Evolutionary conservation across 257 asterid species (phyloP).

Genomic region (Capsicum pubescens): DNA sequence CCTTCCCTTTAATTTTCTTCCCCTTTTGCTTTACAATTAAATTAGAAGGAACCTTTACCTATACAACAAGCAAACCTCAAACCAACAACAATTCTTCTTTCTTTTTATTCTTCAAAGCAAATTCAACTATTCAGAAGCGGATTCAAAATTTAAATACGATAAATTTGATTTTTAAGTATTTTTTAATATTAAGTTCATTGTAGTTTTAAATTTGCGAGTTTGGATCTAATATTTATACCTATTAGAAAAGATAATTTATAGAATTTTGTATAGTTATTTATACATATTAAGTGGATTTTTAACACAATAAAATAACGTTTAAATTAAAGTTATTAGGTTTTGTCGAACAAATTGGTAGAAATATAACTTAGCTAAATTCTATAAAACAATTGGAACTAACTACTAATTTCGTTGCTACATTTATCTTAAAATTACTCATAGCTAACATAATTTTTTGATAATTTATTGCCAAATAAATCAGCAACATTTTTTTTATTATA

Average conservation of each 20-base stretch:
- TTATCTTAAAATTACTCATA: no score
- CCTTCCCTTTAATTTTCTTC: neutral
- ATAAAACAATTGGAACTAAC: no score
- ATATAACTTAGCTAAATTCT: no score
- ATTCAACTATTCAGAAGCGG: neutral
- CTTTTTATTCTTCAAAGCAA: slow-evolving; percentile 1
- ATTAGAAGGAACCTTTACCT: slow-evolving; percentile 3
- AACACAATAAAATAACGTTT: neutral
- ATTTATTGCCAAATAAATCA: neutral
- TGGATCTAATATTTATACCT: neutral
- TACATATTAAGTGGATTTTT: neutral
- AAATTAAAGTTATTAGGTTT: no score
- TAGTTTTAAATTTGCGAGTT: neutral
- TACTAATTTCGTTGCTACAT: no score
- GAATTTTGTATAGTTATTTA: no score
- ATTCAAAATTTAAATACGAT: neutral
- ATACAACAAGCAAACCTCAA: slow-evolving; percentile 22
- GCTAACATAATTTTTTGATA: no score
- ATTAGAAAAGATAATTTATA: no score
- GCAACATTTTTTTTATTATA: no score
- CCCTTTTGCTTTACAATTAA: slow-evolving; percentile 11
- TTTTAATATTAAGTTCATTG: neutral
- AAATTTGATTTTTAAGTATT: fast-evolving
- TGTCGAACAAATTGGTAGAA: no score
- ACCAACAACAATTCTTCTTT: neutral